A percentile compares a stretch with the other conserved stretches of the same genome.
Evolutionary conservation across 2,329 filamentous ascomycete genomes (phyloP).

Genomic region (Aspergillus costaricaensis): DNA sequence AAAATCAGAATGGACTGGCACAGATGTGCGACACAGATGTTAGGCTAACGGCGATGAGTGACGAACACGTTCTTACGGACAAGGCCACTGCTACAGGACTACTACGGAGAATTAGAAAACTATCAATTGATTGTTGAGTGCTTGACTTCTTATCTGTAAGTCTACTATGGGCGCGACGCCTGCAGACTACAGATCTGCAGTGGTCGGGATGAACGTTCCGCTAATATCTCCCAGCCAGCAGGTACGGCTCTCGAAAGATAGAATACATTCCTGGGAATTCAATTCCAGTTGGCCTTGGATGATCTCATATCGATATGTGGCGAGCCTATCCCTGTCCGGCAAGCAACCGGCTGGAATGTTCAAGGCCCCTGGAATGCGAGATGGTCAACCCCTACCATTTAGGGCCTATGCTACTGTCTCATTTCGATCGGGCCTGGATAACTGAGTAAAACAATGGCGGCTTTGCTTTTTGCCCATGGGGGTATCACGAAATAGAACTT

Average conservation of each 20-base stretch:
- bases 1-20: too few species aligned
- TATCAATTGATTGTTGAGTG: background rate
- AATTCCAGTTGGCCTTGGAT: background rate
- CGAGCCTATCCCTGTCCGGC: background rate
- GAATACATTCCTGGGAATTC: background rate
- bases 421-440: background rate
- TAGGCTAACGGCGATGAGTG: background rate
- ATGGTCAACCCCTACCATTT: background rate
- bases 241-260: background rate
- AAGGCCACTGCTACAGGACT: background rate
- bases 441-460: background rate
- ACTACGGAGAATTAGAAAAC: background rate
- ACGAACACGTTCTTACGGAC: background rate
- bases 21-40: too few species aligned
- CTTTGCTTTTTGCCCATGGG: background rate
- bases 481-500: background rate
- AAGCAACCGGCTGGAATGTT: background rate
- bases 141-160: background rate
- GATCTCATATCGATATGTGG: slow-evolving; percentile 1
- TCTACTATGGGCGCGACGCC: background rate
- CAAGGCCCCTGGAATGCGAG: slow-evolving; percentile 5
- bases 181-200: background rate
- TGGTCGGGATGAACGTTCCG: background rate
- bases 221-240: background rate
- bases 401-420: background rate